A percentile compares a stretch with the other conserved stretches of the same genome.
These are phyloP conservation scores for Melanogaster broomeanus DNA, from an alignment of 768 basidiomycete species.

Conservation along the genomic window DNA sequence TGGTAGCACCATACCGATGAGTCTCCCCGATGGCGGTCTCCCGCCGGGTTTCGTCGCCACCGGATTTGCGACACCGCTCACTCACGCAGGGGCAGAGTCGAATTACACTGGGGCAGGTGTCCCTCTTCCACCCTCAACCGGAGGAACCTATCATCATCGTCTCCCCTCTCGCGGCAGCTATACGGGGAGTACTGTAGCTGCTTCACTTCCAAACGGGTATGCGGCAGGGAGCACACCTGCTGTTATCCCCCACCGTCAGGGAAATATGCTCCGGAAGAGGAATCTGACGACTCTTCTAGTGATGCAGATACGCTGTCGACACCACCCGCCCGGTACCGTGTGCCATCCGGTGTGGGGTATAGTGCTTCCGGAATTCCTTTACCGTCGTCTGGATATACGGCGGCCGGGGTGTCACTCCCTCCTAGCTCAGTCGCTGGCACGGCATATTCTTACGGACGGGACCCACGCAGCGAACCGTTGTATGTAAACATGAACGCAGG, in stretches of 20 bases:
- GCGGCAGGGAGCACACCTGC: slow-evolving; percentile 18
- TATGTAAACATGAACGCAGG: slow-evolving; percentile 17
- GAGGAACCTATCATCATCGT: slow-evolving; percentile 24
- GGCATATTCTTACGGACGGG: slow-evolving; percentile 20
- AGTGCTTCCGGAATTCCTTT: slow-evolving; percentile 13
- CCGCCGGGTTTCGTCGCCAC: slow-evolving; percentile 41
- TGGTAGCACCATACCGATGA: slow-evolving; percentile 23
- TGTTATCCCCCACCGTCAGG: slow-evolving; percentile 31
- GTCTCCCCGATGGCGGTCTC: slow-evolving; percentile 26
- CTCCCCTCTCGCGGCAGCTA: slow-evolving; percentile 18
- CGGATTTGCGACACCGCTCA: slow-evolving; percentile 19
- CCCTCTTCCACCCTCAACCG: slow-evolving; percentile 33
- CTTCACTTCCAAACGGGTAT: too few relatives aligned
- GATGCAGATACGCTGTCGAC: slow-evolving; percentile 39
- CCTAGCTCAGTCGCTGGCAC: slow-evolving; percentile 11
- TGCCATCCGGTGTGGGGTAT: slow-evolving; percentile 19
- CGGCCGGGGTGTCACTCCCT: slow-evolving; percentile 7
- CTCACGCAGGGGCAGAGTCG: slow-evolving; percentile 14
- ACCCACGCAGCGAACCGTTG: slow-evolving; percentile 10
- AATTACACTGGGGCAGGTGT: slow-evolving; percentile 28
- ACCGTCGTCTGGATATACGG: slow-evolving; percentile 14
- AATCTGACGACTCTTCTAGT: slow-evolving; percentile 33
- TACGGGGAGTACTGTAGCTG: too few relatives aligned
- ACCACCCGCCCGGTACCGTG: slow-evolving; percentile 25
- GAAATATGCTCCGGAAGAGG: slow-evolving; percentile 8